Evolutionary conservation across 257 asterid species (phyloP).

Genomic region (Solanum chiquidenum): DNA sequence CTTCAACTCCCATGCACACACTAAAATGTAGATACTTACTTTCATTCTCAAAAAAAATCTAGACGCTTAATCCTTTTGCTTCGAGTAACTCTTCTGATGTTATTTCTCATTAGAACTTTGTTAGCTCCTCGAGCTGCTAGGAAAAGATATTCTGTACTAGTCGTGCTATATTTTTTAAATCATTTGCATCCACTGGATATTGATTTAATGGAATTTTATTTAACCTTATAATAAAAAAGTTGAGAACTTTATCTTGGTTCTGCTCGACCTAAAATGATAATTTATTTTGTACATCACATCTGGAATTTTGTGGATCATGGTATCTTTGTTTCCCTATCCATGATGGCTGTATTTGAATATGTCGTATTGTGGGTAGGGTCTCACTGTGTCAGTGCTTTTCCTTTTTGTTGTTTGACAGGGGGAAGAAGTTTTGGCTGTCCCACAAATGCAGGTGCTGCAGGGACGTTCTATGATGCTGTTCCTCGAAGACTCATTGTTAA

Average conservation of each 20-base stretch:
- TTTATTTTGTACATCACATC: not conserved
- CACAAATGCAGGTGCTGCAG: slow-evolving; percentile 80
- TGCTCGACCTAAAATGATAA: not conserved
- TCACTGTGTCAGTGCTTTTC: not conserved
- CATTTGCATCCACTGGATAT: not conserved
- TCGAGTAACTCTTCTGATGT: not conserved
- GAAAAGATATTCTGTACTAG: not conserved
- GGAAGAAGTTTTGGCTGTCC: slow-evolving; percentile 92
- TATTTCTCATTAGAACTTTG: not conserved
- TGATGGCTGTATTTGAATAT: not conserved
- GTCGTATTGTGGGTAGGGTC: not conserved
- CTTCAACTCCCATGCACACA: not conserved
- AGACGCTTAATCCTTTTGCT: not conserved
- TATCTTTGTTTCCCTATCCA: not conserved
- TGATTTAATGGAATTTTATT: not conserved
- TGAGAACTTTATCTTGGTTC: not conserved
- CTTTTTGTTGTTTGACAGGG: slow-evolving; percentile 34
- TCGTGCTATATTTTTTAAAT: not conserved
- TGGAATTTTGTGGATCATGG: not conserved
- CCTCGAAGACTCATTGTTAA: slow-evolving; percentile 72
- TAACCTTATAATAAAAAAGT: not conserved
- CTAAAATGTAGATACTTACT: not conserved
- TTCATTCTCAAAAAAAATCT: not conserved
- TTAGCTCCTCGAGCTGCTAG: not conserved
- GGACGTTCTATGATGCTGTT: slow-evolving; percentile 81